Percentiles rank a stretch among this genome's conserved stretches.
Conservation (phyloP, 345 rosid species). For the Eucalyptus fibrosa region DNA sequence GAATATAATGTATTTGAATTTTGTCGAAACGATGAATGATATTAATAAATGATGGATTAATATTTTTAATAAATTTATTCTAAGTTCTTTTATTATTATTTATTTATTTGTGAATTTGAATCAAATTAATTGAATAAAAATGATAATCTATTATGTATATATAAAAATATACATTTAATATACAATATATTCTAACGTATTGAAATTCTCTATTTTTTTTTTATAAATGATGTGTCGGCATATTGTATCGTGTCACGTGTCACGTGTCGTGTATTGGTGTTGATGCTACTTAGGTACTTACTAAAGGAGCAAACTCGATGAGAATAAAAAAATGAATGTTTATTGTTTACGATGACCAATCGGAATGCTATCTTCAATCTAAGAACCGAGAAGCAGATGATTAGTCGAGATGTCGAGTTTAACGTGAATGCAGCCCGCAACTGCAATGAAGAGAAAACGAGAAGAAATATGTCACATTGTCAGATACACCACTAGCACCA, state of each 20-base stretch:
- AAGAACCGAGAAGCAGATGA: not conserved
- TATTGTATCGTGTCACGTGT: too few relatives aligned
- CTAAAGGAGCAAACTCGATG: not conserved
- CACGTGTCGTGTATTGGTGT: too few relatives aligned
- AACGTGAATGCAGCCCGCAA: not conserved
- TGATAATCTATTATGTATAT: too few relatives aligned
- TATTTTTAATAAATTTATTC: too few relatives aligned
- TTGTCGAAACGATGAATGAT: too few relatives aligned
- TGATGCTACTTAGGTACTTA: accelerated
- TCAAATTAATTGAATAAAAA: too few relatives aligned
- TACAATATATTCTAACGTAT: accelerated
- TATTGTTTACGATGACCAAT: not conserved
- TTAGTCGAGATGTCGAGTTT: not conserved
- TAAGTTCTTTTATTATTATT: too few relatives aligned
- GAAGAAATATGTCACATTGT: not conserved
- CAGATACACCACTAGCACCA: not conserved
- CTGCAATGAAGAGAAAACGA: not conserved
- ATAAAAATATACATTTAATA: too few relatives aligned
- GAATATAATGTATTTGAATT: too few relatives aligned
- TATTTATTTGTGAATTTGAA: too few relatives aligned
- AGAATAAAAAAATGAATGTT: not conserved
- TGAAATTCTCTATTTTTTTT: too few relatives aligned
- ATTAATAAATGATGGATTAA: too few relatives aligned
- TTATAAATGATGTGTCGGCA: accelerated
- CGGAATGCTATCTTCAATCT: not conserved